Evolutionary conservation across 305 asterid species (phyloP).

Genomic region (Fraxinus velutina): DNA sequence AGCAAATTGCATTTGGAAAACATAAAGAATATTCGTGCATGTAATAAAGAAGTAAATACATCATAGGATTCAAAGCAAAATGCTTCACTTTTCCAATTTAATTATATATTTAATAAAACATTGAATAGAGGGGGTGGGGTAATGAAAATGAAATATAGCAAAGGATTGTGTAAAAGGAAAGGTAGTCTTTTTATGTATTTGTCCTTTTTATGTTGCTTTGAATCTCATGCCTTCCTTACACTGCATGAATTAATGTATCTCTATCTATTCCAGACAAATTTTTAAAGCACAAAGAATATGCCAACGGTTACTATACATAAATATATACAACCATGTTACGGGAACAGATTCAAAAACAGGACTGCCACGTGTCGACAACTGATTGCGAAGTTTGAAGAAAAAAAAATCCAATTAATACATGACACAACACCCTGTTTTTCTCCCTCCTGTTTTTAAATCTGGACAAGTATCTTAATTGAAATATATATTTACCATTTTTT

Average conservation of each 20-base stretch:
- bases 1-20: constrained; percentile 3
- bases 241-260: constrained; percentile 24
- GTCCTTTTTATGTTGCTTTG: constrained; percentile 38
- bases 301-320: constrained; percentile 25
- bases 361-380: no score
- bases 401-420: no score
- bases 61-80: constrained; percentile 22
- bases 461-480: no score
- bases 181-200: constrained; percentile 33
- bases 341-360: no score
- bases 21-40: constrained; percentile 2
- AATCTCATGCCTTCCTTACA: constrained; percentile 45
- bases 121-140: constrained; percentile 27
- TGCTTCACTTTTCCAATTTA: background rate
- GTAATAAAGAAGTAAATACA: constrained; percentile 8
- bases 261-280: constrained; percentile 25
- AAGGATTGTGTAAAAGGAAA: constrained; percentile 45
- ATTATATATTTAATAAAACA: background rate
- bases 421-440: no score
- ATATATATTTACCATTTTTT: constrained; percentile 5
- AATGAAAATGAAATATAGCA: constrained; percentile 23
- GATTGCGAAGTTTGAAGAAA: no score
- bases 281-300: constrained; percentile 41
- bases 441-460: no score
- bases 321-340: no score